These are phyloP conservation scores for Kluyveromyces sp. DNA, from an alignment of 1,139 yeast genomes.

Conservation along the genomic window DNA sequence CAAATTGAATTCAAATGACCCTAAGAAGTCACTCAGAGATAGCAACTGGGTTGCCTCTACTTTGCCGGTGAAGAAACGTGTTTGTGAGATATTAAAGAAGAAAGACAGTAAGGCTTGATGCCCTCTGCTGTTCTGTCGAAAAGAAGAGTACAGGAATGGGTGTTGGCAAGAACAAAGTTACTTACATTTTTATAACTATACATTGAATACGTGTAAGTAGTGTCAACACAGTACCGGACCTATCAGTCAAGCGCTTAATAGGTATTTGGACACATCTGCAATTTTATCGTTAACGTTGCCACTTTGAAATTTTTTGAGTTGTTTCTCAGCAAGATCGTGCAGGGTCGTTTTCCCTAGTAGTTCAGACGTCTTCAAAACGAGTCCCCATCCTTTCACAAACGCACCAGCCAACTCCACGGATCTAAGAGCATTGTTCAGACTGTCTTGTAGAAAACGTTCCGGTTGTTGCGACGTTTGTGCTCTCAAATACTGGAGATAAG, in stretches of 20 bases:
- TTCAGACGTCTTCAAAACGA: conserved; percentile 43
- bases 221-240: neutral
- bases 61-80: conserved; percentile 39
- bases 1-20: conserved; percentile 47
- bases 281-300: conserved; percentile 29
- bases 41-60: conserved; percentile 71
- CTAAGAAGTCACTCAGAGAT: conserved; percentile 70
- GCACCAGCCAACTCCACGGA: conserved; percentile 69
- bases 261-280: conserved; percentile 30
- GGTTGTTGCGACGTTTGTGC: conserved; percentile 15
- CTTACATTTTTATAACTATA: neutral
- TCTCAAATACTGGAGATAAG: conserved; percentile 24
- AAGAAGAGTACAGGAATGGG: too few species aligned
- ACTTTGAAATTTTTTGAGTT: conserved; percentile 32
- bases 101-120: neutral
- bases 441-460: conserved; percentile 27
- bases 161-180: too few species aligned
- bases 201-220: neutral
- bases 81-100: conserved; percentile 24
- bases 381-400: conserved; percentile 71
- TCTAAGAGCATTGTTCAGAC: conserved; percentile 55
- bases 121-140: too few species aligned
- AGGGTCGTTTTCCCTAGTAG: conserved; percentile 29
- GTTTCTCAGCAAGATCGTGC: conserved; percentile 32
- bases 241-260: conserved; percentile 10